Evolutionary conservation across 2,329 filamentous ascomycete species (phyloP).

Genomic region (Penicillium carneum): DNA sequence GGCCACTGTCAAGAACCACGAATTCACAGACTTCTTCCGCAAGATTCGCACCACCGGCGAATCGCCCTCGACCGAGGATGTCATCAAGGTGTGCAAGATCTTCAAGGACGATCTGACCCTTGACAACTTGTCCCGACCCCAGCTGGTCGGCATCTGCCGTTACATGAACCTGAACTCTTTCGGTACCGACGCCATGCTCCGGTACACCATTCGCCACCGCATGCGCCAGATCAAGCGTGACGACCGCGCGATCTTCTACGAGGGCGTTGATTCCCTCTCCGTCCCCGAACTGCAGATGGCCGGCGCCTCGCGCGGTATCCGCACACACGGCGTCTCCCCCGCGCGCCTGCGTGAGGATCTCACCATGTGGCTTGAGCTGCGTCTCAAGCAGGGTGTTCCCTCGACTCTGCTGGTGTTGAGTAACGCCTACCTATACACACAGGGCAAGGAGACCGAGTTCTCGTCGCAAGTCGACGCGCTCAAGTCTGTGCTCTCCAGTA

Average conservation of each 20-base stretch:
- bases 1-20: slow-evolving; percentile 85
- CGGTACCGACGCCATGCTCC: slow-evolving; percentile 95
- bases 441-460: slow-evolving; percentile 78
- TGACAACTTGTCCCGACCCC: slow-evolving; percentile 93
- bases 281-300: slow-evolving; percentile 91
- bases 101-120: slow-evolving; percentile 98
- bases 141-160: slow-evolving; percentile 95
- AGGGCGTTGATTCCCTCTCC: slow-evolving; percentile 91
- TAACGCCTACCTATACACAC: slow-evolving; percentile 96
- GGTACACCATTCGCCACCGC: slow-evolving; percentile 93
- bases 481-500: slow-evolving; percentile 88
- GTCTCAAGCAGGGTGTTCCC: slow-evolving; percentile 91
- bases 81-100: slow-evolving; percentile 98
- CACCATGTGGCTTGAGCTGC: slow-evolving; percentile 90
- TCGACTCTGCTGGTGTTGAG: slow-evolving; percentile 93
- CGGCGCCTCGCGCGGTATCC: slow-evolving; percentile 87
- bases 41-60: slow-evolving; percentile 93
- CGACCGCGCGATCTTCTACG: slow-evolving; percentile 89
- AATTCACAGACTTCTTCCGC: slow-evolving; percentile 95
- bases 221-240: slow-evolving; percentile 99
- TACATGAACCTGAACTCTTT: slow-evolving; percentile 99
- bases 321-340: slow-evolving; percentile 89
- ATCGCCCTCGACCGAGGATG: slow-evolving; percentile 83
- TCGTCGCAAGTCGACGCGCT: slow-evolving; percentile 90
- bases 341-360: slow-evolving; percentile 87